Percentiles rank a stretch among this genome's conserved stretches.
Evolutionary conservation across 306 rosid species (phyloP).

Genomic region (Rubus parviflorus): DNA sequence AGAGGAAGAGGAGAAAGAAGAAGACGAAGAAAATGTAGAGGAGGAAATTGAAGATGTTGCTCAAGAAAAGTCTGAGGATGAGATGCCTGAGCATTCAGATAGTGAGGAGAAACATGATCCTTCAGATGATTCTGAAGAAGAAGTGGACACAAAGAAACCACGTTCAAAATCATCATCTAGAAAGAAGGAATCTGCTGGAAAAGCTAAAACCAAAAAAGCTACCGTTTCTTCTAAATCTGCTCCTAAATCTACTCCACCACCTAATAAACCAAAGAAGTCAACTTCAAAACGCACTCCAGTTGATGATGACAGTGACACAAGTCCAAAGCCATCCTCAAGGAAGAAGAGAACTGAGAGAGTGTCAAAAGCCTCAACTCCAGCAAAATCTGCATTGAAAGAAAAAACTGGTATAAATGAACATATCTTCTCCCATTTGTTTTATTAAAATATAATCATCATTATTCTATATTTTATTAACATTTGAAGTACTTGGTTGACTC

Average conservation of each 20-base stretch:
- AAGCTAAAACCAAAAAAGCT: constrained; percentile 54
- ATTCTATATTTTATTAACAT: constrained; percentile 20
- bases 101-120: constrained; percentile 69
- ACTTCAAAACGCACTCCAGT: constrained; percentile 40
- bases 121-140: constrained; percentile 62
- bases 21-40: constrained; percentile 51
- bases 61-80: constrained; percentile 75
- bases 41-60: constrained; percentile 71
- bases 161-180: constrained; percentile 46
- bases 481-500: not conserved
- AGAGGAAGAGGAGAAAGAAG: constrained; percentile 50
- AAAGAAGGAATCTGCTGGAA: constrained; percentile 65
- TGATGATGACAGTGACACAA: constrained; percentile 58
- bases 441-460: not conserved
- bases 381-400: constrained; percentile 66
- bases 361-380: constrained; percentile 44
- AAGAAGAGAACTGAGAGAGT: constrained; percentile 64
- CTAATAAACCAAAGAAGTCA: constrained; percentile 56
- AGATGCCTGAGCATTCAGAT: constrained; percentile 55
- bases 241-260: constrained; percentile 55
- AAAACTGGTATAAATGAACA: constrained; percentile 53
- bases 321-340: constrained; percentile 87
- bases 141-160: constrained; percentile 38
- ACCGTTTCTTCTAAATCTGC: constrained; percentile 45
- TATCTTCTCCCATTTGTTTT: constrained; percentile 13